A percentile compares a stretch with the other conserved stretches of the same genome.
Conservation (phyloP, 352 stramenopile species). For the Phytophthora pseudosyringae region DNA sequence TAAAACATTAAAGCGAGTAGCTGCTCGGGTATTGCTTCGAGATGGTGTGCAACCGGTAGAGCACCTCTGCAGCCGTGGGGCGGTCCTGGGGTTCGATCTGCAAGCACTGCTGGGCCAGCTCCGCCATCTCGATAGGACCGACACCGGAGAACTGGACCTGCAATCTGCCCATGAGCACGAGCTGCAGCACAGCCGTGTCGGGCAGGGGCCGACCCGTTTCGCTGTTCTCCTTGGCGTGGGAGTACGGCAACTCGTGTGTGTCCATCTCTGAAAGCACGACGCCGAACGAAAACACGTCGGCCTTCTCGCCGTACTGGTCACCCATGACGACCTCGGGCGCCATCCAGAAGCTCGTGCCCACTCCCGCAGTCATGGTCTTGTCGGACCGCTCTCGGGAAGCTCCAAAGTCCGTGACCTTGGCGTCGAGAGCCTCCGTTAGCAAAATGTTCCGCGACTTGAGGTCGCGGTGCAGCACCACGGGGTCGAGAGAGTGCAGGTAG, state of each 20-base stretch:
- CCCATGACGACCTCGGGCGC: slow-evolving; percentile 45
- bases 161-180: slow-evolving; percentile 52
- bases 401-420: slow-evolving; percentile 59
- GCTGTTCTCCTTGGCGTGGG: slow-evolving; percentile 37
- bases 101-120: slow-evolving; percentile 55
- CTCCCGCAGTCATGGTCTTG: slow-evolving; percentile 43
- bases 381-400: slow-evolving; percentile 23
- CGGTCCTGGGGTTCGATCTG: slow-evolving; percentile 52
- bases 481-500: slow-evolving; percentile 54
- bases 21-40: slow-evolving; percentile 39
- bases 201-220: slow-evolving; percentile 33
- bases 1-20: slow-evolving; percentile 37
- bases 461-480: slow-evolving; percentile 56
- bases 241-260: slow-evolving; percentile 43
- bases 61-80: slow-evolving; percentile 56
- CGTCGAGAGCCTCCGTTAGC: slow-evolving; percentile 37
- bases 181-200: slow-evolving; percentile 53
- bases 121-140: slow-evolving; percentile 43
- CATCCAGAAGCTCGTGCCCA: slow-evolving; percentile 50
- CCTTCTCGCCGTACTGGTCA: slow-evolving; percentile 37
- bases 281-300: slow-evolving; percentile 42
- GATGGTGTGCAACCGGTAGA: slow-evolving; percentile 56
- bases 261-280: slow-evolving; percentile 50
- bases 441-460: slow-evolving; percentile 80
- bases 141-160: slow-evolving; percentile 48